phyloP scores from a whole-genome alignment of 1,284 basidiomycete species.

The Gymnopus androsaceus region DNA sequence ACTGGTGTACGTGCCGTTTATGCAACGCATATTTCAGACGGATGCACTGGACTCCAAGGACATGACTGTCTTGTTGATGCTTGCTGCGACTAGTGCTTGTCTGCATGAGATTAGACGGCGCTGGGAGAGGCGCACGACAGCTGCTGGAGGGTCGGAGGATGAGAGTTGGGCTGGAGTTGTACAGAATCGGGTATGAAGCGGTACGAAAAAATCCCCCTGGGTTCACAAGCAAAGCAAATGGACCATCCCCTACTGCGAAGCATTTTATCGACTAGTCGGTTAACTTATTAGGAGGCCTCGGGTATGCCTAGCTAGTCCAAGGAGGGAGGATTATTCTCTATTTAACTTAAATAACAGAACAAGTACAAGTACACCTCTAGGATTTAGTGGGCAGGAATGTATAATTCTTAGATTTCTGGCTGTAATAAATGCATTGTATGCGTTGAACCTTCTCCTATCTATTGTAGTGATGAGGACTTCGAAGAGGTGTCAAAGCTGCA shows the following conservation, averaged over 20 bases:
- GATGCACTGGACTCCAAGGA: conserved; percentile 74
- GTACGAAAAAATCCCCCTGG: no score
- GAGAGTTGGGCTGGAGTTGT: conserved; percentile 15
- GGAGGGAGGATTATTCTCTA: neutral
- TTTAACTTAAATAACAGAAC: no score
- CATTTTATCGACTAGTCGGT: neutral
- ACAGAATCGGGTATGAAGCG: conserved; percentile 8
- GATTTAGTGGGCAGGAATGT: no score
- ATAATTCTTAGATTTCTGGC: neutral
- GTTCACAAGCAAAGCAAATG: no score
- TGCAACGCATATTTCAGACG: conserved; percentile 95
- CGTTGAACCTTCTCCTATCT: neutral
- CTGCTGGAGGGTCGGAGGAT: conserved; percentile 13
- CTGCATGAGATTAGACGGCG: conserved; percentile 81
- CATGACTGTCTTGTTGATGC: conserved; percentile 68
- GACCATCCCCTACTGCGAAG: neutral
- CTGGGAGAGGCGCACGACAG: conserved; percentile 54
- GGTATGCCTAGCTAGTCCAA: neutral
- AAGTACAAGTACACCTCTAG: no score
- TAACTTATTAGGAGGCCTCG: neutral
- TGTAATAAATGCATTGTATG: neutral
- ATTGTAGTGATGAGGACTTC: no score
- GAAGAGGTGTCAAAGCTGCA: no score
- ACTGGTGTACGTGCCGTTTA: conserved; percentile 87
- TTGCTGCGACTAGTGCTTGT: conserved; percentile 70